Percentiles rank a stretch among this genome's conserved stretches.
phyloP scores from a whole-genome alignment of 257 asterid species.

The Solanum virginianum region DNA sequence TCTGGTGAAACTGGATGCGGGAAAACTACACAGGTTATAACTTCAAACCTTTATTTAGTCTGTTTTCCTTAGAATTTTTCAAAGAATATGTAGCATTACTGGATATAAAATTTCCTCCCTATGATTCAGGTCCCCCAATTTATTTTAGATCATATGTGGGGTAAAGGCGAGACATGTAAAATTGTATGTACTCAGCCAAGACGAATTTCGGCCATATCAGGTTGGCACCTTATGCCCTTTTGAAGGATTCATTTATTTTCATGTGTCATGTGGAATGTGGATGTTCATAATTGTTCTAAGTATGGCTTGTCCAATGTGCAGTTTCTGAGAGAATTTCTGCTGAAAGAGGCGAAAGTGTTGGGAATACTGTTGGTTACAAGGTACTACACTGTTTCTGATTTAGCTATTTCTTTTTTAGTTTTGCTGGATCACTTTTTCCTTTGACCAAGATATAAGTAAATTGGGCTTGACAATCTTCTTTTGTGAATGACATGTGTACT shows the following conservation, averaged over 20 bases:
- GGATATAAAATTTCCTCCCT: background rate
- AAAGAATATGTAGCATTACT: background rate
- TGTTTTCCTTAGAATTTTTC: background rate
- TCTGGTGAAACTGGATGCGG: conserved; percentile 99
- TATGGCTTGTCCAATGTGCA: conserved; percentile 17
- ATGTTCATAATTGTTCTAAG: background rate
- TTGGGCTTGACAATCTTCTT: background rate
- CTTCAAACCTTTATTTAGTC: background rate
- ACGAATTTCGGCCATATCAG: conserved; percentile 91
- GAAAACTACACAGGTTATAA: conserved; percentile 78
- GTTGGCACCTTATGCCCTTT: conserved; percentile 17
- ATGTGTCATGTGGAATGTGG: background rate
- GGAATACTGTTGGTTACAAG: conserved; percentile 91
- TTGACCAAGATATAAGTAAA: background rate
- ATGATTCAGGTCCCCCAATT: conserved; percentile 75
- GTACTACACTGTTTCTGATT: conserved; percentile 24
- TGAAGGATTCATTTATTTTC: background rate
- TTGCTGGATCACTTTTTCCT: background rate
- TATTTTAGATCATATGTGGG: conserved; percentile 83
- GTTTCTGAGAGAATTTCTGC: conserved; percentile 95
- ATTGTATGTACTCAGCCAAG: conserved; percentile 91
- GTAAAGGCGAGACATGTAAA: conserved; percentile 74
- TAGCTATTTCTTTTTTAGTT: background rate
- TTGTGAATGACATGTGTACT: background rate
- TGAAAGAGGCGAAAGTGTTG: conserved; percentile 87